phyloP scores from a whole-genome alignment of 331 rosid species.

The Quercus lobata region DNA sequence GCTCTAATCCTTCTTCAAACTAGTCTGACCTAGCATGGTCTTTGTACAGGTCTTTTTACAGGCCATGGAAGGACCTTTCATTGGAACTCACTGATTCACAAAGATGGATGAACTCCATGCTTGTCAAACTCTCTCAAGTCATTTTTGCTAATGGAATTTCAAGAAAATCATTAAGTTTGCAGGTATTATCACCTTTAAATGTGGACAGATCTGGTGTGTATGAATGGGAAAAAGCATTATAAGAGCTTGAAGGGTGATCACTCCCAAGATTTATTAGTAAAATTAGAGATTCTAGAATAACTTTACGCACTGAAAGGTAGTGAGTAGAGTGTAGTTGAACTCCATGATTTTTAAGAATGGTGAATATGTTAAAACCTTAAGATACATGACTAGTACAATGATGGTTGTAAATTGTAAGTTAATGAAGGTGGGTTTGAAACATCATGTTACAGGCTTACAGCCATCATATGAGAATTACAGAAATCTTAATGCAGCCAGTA shows the following conservation, averaged over 20 bases:
- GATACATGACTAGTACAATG: too few species aligned
- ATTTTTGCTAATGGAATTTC: slow-evolving; percentile 49
- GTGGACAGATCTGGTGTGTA: slow-evolving; percentile 39
- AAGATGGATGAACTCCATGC: slow-evolving; percentile 73
- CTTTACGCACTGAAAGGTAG: too few species aligned
- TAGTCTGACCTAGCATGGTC: slow-evolving; percentile 4
- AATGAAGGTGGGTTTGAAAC: too few species aligned
- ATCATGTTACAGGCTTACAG: too few species aligned
- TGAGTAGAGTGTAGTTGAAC: too few species aligned
- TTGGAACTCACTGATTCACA: slow-evolving; percentile 38
- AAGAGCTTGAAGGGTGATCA: neutral
- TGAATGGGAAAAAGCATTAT: slow-evolving; percentile 63
- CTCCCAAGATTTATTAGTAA: too few species aligned
- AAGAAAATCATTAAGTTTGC: slow-evolving; percentile 36
- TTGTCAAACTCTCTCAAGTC: slow-evolving; percentile 44
- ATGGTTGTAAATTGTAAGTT: too few species aligned
- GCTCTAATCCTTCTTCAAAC: neutral
- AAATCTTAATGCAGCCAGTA: too few species aligned
- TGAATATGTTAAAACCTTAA: too few species aligned
- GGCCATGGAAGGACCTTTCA: slow-evolving; percentile 53
- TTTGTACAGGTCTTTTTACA: slow-evolving; percentile 30
- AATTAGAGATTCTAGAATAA: too few species aligned
- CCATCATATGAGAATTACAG: too few species aligned
- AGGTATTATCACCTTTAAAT: slow-evolving; percentile 33
- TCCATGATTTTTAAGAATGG: too few species aligned